phyloP scores from a whole-genome alignment of 179 eudicot species.

The Silene noctiflora region DNA sequence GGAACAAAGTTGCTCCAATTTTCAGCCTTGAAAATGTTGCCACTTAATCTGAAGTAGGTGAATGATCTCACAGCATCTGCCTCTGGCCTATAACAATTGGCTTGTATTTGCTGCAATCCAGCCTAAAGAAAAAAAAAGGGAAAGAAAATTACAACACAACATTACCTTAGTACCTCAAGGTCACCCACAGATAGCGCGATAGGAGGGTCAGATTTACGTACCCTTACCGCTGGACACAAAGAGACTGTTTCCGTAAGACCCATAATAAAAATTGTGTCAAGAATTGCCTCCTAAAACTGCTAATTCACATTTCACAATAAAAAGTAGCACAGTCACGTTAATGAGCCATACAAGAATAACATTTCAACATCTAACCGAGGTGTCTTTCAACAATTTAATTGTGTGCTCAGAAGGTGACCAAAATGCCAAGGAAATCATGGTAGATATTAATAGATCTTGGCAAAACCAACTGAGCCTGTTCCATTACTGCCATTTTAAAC shows the following conservation, averaged over 20 bases:
- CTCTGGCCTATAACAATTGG: conserved; percentile 47
- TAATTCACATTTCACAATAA: too few species aligned
- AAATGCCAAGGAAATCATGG: neutral
- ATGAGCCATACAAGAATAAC: neutral
- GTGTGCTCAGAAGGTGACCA: neutral
- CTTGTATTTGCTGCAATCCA: conserved; percentile 48
- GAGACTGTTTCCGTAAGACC: too few species aligned
- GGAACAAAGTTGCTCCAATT: conserved; percentile 60
- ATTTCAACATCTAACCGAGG: neutral
- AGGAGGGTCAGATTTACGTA: too few species aligned
- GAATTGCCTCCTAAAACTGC: too few species aligned
- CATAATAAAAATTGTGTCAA: too few species aligned
- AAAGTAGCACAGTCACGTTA: too few species aligned
- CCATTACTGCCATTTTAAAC: neutral
- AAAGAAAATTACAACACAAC: neutral
- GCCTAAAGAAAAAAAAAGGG: conserved; percentile 32
- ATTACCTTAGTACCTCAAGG: too few species aligned
- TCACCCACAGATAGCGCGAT: too few species aligned
- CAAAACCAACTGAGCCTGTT: neutral
- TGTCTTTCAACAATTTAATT: neutral
- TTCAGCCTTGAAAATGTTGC: conserved; percentile 47
- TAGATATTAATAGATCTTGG: too few species aligned
- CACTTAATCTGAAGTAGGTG: conserved; percentile 58
- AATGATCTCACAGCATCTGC: conserved; percentile 48
- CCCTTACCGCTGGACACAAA: too few species aligned